Base-by-base conservation (phyloP, 1,284 basidiomycete species). In the Calocybe gambosa region DNA sequence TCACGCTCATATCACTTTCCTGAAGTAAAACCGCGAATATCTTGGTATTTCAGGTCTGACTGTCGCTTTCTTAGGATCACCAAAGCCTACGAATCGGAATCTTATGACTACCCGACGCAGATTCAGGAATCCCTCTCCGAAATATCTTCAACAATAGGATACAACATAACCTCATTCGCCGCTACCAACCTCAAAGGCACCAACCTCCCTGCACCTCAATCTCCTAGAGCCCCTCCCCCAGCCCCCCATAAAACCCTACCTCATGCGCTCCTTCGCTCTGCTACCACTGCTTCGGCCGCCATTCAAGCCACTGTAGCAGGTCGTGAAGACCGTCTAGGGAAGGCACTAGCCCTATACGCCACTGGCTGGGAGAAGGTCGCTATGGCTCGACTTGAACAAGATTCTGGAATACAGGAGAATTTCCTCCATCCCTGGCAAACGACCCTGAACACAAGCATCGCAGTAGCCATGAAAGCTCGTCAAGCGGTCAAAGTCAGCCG, bases 371-470 rank as follows among this genome's bases (percentile, higher is more conserved):
- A 96, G 60, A 88, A 85, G 70, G 80, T 98, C 55, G 84, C 92
- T n/a, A 75, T 74, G 25, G 93, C 92, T 7, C 76, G 95, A 38
- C 62, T 96, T 40, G 67, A 82, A 42, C 94, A 97, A 63, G 95
- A 98, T 67, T 70, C 71, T 12, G 68, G 77, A 26, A 88, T 98
- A 55, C 73, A 76, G 54, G 70, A 74, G 37, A 75, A 79, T 46
- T 96, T 96, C 70, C 70, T 96, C 50, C 77, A 80, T 43, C 93
- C 93, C n/a, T 98, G 93, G 92, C 87, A 90, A 67, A 80, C 82
- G 35, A 95, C 89, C 5, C 68, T 96, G 49, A 80, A 81, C 51
- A 85, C 85, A 19, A 82, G 82, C 46, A 85, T 96, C 59, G 75
- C 80, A 5, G 82, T 94, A 19, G 93, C 93, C 6, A 80, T 95